Evolutionary conservation across 2,329 filamentous ascomycete species (phyloP).

Genomic region (Alternaria solani): DNA sequence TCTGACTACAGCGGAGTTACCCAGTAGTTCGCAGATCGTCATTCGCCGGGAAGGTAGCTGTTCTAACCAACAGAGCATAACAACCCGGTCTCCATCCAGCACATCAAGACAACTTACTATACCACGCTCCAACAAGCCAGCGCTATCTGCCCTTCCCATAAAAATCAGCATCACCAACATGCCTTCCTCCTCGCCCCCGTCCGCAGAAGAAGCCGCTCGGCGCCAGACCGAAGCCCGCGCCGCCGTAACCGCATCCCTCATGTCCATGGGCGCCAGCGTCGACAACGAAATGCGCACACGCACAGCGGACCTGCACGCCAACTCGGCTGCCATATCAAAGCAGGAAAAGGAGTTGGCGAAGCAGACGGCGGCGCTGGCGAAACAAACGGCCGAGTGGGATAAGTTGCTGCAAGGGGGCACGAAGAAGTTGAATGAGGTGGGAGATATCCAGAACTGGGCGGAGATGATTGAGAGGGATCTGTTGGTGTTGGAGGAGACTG

Average conservation of each 20-base stretch:
- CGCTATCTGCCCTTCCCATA: too few species aligned
- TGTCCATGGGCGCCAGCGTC: slow-evolving; percentile 70
- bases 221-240: slow-evolving; percentile 59
- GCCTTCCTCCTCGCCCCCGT: slow-evolving; percentile 33
- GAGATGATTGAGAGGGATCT: slow-evolving; percentile 71
- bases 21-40: neutral
- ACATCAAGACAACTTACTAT: neutral
- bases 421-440: slow-evolving; percentile 76
- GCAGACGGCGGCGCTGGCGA: slow-evolving; percentile 66
- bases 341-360: slow-evolving; percentile 73
- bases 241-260: slow-evolving; percentile 59
- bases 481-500: slow-evolving; percentile 52
- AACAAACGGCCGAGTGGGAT: slow-evolving; percentile 71
- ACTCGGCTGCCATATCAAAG: slow-evolving; percentile 68
- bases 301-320: slow-evolving; percentile 73
- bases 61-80: slow-evolving; percentile 6
- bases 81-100: neutral
- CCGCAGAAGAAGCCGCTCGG: slow-evolving; percentile 40
- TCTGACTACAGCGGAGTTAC: neutral
- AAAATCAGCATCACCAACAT: slow-evolving; percentile 22
- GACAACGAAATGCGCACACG: slow-evolving; percentile 73
- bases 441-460: slow-evolving; percentile 86
- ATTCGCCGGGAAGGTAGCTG: slow-evolving; percentile 20
- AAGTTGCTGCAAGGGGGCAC: slow-evolving; percentile 70
- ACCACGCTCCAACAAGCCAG: neutral